phyloP scores from a whole-genome alignment of 306 rosid species.

The Amphicarpaea edgeworthii region DNA sequence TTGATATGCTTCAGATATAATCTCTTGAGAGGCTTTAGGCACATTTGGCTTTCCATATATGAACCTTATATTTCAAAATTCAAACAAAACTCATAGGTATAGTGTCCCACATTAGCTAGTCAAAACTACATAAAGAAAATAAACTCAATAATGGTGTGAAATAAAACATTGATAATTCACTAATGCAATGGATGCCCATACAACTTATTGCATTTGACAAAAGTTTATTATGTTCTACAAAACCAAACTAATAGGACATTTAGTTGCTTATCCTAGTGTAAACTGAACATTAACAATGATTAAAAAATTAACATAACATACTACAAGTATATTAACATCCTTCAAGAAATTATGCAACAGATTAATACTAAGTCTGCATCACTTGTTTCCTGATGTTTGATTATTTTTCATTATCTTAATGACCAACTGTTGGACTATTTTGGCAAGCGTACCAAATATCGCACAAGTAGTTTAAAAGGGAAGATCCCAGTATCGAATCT shows the following conservation, averaged over 20 bases:
- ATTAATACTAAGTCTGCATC: constrained; percentile 1
- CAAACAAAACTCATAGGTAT: constrained; percentile 26
- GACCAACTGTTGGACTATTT: too few species aligned
- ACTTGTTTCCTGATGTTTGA: constrained; percentile 14
- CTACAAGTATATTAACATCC: constrained; percentile 16
- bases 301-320: constrained; percentile 30
- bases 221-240: constrained; percentile 28
- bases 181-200: constrained; percentile 27
- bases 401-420: not conserved
- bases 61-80: constrained; percentile 63
- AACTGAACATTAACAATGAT: constrained; percentile 10
- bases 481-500: too few species aligned
- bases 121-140: constrained; percentile 31
- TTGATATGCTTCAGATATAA: constrained; percentile 63
- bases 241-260: constrained; percentile 6
- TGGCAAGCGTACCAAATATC: too few species aligned
- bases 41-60: constrained; percentile 95
- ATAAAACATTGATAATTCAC: constrained; percentile 31
- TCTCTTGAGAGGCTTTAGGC: constrained; percentile 77
- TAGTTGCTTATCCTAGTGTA: constrained; percentile 11
- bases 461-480: too few species aligned
- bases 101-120: constrained; percentile 20
- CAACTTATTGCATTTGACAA: constrained; percentile 38
- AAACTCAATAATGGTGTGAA: constrained; percentile 20
- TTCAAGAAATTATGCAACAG: constrained; percentile 33